phyloP scores from a whole-genome alignment of 2,329 filamentous ascomycete genomes.

The Aspergillus awamori region DNA sequence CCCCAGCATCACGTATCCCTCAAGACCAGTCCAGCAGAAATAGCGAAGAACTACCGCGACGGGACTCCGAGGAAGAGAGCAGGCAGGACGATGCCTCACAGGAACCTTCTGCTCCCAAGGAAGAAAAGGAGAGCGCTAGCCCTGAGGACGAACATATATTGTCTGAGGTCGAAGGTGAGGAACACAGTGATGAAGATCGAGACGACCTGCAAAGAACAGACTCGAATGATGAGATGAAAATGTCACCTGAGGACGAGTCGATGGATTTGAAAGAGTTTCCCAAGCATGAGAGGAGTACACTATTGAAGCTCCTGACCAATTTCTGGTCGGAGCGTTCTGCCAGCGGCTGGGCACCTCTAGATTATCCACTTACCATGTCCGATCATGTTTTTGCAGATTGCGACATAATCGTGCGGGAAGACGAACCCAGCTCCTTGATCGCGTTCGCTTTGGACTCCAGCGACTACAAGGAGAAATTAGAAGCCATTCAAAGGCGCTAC shows the following conservation, averaged over 20 bases:
- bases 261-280: slow-evolving; percentile 73
- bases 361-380: slow-evolving; percentile 83
- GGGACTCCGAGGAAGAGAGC: slow-evolving; percentile 28
- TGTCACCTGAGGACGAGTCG: slow-evolving; percentile 57
- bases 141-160: slow-evolving; percentile 55
- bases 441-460: slow-evolving; percentile 86
- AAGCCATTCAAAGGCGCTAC: slow-evolving; percentile 47
- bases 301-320: slow-evolving; percentile 94
- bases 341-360: slow-evolving; percentile 87
- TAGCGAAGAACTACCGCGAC: slow-evolving; percentile 31
- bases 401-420: slow-evolving; percentile 94
- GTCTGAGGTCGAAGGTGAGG: slow-evolving; percentile 68
- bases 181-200: slow-evolving; percentile 71
- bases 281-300: slow-evolving; percentile 87
- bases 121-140: slow-evolving; percentile 47
- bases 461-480: slow-evolving; percentile 82
- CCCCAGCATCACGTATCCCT: slow-evolving; percentile 29
- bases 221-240: slow-evolving; percentile 56
- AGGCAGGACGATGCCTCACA: slow-evolving; percentile 38
- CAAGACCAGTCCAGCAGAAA: slow-evolving; percentile 37
- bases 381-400: slow-evolving; percentile 98
- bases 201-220: slow-evolving; percentile 68
- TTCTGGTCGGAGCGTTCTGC: slow-evolving; percentile 98
- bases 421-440: slow-evolving; percentile 94
- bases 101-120: slow-evolving; percentile 40